Evolutionary conservation across 148 eudicot genomes (phyloP), one percentile per base, ranked within the genome.

Genomic region (Nepenthes mirabilis): DNA sequence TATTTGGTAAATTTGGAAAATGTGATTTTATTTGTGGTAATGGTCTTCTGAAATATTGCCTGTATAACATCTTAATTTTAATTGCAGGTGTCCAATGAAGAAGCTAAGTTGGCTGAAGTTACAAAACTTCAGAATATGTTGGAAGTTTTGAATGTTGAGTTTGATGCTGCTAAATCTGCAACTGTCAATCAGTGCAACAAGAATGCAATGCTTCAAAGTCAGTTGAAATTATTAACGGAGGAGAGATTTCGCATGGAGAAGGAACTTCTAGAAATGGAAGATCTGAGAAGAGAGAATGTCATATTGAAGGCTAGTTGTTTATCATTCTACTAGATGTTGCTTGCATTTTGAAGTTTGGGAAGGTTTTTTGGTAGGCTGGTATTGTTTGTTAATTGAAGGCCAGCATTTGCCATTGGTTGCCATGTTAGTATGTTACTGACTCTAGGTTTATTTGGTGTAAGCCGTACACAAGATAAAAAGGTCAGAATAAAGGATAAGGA

Each of bases 31-130:
- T 58, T 52, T 63, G 48, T 11, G 9, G 35, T 13, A 40, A 14
- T 14, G 55, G 40, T 32, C 7, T 34, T 55, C 37, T 47, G 6
- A n/a, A 7, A 34, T n/a, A 8, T 6, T n/a, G 33, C 33, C 7
- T 11, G 9, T 47, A 35, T 49, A 65, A 35, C 66, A 63, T 1
- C 14, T 56, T 62, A 58, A 48, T 36, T 32, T 52, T 32, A 47
- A 67, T n/a, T 71, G 70, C 90, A 94, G 99, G 78, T 83, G 48
- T 76, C 95, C 37, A 83, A 81, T 79, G 99, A 94, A 43, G 97
- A 86, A 70, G 74, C 85, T 34, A 94, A 84, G 65, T 55, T 69
- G 55, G 79, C 72, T 55, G 97, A 89, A 78, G 74, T 89, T 14
- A 60, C 82, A 55, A 94, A 84, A 74, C 86, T 84, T 65, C 88